A percentile compares a stretch with the other conserved stretches of the same genome.
phyloP scores from a whole-genome alignment of 1,139 yeast species.

The Candida mesenterica region DNA sequence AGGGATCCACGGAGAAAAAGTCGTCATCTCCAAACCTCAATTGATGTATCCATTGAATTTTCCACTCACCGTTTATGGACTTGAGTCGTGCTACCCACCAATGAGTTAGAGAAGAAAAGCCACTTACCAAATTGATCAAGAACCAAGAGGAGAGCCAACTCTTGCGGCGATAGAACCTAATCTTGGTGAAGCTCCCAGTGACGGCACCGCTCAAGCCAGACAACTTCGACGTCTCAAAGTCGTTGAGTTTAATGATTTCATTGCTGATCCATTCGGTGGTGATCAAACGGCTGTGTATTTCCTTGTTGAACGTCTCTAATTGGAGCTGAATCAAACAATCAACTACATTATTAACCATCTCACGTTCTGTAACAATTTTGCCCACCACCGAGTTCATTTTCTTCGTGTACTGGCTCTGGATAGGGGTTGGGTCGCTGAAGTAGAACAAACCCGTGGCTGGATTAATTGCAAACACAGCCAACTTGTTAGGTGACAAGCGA shows the following conservation, averaged over 20 bases:
- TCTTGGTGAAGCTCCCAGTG: conserved; percentile 13
- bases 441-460: conserved; percentile 47
- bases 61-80: conserved; percentile 64
- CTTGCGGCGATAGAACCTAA: conserved; percentile 55
- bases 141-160: conserved; percentile 79
- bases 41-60: conserved; percentile 48
- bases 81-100: conserved; percentile 68
- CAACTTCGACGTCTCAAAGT: conserved; percentile 32
- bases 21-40: conserved; percentile 16
- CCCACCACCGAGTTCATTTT: conserved; percentile 27
- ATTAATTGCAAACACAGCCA: conserved; percentile 41
- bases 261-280: conserved; percentile 70
- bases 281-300: conserved; percentile 51
- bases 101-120: conserved; percentile 46
- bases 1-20: conserved; percentile 12
- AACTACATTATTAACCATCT: conserved; percentile 34
- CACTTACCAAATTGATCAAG: conserved; percentile 46
- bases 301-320: conserved; percentile 52
- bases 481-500: conserved; percentile 34
- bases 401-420: conserved; percentile 34
- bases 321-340: conserved; percentile 45
- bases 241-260: conserved; percentile 50
- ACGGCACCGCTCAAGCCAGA: background rate
- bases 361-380: conserved; percentile 28
- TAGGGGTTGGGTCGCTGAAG: conserved; percentile 44